Evolutionary conservation across 108 stramenopile genomes (phyloP).

Genomic region (Mediolabrus comicus): DNA sequence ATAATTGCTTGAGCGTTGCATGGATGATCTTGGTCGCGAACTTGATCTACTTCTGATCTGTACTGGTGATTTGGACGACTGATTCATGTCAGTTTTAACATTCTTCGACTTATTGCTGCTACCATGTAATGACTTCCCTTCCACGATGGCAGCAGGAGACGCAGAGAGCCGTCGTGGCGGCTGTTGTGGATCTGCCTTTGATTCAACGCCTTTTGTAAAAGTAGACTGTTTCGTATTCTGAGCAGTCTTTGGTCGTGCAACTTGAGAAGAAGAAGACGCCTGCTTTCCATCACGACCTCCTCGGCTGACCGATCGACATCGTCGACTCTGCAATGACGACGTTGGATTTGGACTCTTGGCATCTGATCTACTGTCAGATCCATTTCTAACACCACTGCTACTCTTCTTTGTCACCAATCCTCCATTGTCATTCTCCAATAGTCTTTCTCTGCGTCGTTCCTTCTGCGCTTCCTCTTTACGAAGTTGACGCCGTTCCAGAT

Average conservation of each 20-base stretch:
- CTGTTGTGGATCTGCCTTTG: not conserved
- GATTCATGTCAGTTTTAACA: not conserved
- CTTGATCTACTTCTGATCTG: not conserved
- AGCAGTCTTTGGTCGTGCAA: slow-evolving; percentile 10
- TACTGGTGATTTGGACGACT: not conserved
- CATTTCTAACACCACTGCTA: not conserved
- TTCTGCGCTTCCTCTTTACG: slow-evolving; percentile 37
- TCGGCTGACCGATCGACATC: not conserved
- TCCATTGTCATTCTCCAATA: not conserved
- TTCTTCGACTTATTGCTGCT: not conserved
- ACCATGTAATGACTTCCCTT: not conserved
- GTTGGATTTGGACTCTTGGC: not conserved
- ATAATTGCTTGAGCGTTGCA: not conserved
- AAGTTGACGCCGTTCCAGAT: slow-evolving; percentile 26
- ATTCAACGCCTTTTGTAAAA: not conserved
- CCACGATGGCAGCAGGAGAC: not conserved
- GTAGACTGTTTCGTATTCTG: not conserved
- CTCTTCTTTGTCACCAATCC: not conserved
- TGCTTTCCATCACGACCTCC: too few relatives aligned
- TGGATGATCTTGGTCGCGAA: not conserved
- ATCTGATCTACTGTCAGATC: not conserved
- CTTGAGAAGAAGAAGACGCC: slow-evolving; percentile 12
- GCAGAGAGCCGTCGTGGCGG: not conserved
- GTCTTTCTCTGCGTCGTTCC: slow-evolving; percentile 21
- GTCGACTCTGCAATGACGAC: not conserved